Evolutionary conservation across 768 basidiomycete genomes (phyloP), one percentile per base, ranked within the genome.

Genomic region (Dendrothele bispora): DNA sequence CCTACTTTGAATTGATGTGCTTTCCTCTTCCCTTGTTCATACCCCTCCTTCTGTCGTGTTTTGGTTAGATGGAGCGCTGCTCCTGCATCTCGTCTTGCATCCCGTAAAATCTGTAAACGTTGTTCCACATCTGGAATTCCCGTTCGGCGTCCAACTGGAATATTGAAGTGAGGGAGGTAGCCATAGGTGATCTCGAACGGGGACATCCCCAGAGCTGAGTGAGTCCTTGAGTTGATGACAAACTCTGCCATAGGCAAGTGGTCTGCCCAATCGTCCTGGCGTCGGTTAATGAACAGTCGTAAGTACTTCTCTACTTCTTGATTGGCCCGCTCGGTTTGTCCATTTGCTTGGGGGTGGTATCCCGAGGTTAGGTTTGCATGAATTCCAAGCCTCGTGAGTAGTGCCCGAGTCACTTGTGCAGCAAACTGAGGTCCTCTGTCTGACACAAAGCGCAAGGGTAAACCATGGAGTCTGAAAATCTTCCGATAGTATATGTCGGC

Each of bases 201-300:
- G n/a, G 30, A 32, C 30, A 32, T 32, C 30, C 10, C 30, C 10
- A 32, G 30, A n/a, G 36, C 36, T 6, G 36, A 37, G 36, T 37
- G 36, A 17, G 36, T 37, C 7, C 36, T 17, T n/a, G 36, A 37
- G 36, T 37, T 37, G 21, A 37, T 37, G 36, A 37, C 36, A 34
- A 70, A 71, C 32, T 71, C 61, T 0, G 66, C 58, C 12, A 59
- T 55, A n/a, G 61, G 52, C 1, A 71, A 43, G 43, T 57, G 60
- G 7, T 62, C 49, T 0, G 59, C 51, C 69, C 68, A 72, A 32
- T 71, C 53, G 30, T 58, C 53, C 46, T 67, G 64, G 18, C 54
- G 45, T 27, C 60, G 53, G 42, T 61, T 58, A 32, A 55, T 44
- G 39, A 63, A 68, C 10, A 63, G 49, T 12, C 51, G 43, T 7